phyloP scores from a whole-genome alignment of 805 yeast genomes.

The Scheffersomyces lignosus region DNA sequence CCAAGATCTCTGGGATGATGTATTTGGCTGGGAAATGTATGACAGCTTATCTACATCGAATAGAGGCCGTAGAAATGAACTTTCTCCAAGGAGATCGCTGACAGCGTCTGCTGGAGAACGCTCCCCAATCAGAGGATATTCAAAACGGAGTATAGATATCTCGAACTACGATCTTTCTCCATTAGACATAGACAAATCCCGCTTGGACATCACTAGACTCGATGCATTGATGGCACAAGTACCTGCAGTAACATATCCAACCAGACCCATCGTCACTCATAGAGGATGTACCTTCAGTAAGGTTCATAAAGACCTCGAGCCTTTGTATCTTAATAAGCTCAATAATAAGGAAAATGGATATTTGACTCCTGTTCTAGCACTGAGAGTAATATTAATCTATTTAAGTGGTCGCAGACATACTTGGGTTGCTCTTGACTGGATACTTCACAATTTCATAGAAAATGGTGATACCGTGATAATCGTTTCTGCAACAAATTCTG shows the following conservation, averaged over 20 bases:
- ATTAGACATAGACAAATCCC: background rate
- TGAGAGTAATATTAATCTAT: slow-evolving; percentile 60
- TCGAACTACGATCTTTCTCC: background rate
- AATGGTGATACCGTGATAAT: slow-evolving; percentile 69
- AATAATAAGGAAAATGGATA: slow-evolving; percentile 16
- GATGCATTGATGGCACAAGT: background rate
- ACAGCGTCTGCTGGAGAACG: slow-evolving; percentile 5
- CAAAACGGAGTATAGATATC: background rate
- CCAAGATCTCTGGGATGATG: slow-evolving; percentile 16
- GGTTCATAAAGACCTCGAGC: slow-evolving; percentile 48
- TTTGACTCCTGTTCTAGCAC: slow-evolving; percentile 43
- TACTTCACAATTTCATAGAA: slow-evolving; percentile 51
- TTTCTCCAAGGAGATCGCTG: slow-evolving; percentile 5
- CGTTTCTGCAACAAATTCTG: slow-evolving; percentile 48
- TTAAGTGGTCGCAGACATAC: slow-evolving; percentile 73
- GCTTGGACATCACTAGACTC: background rate
- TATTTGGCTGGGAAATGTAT: background rate
- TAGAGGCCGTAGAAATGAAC: background rate
- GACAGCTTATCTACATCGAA: background rate
- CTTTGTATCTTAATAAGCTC: slow-evolving; percentile 41
- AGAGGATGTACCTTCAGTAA: slow-evolving; percentile 46
- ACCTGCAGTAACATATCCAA: slow-evolving; percentile 26
- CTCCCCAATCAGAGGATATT: slow-evolving; percentile 14
- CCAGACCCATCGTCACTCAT: slow-evolving; percentile 41
- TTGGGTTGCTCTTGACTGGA: slow-evolving; percentile 82